A percentile compares a stretch with the other conserved stretches of the same genome.
Conservation (phyloP, 202 grass and related monocot species). For the Bolboschoenoplectus hybrid region DNA sequence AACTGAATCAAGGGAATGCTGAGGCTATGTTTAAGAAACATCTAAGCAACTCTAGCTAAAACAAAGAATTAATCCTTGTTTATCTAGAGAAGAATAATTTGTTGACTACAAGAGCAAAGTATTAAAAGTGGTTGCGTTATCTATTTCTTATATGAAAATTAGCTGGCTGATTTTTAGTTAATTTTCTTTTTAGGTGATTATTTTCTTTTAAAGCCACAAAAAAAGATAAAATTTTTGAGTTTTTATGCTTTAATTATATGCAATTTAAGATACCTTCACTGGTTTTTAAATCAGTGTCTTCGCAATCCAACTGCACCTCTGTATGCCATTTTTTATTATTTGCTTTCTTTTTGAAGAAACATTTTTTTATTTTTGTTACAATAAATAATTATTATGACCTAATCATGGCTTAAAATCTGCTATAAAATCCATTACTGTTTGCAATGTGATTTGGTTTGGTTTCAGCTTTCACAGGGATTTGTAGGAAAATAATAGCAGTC, state of each 20-base stretch:
- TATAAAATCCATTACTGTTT: slow-evolving; percentile 9
- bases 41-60: not conserved
- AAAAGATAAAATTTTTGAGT: not conserved
- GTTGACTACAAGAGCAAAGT: not conserved
- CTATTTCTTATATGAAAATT: not conserved
- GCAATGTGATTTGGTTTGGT: not conserved
- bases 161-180: not conserved
- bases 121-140: not conserved
- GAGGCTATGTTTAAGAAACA: not conserved
- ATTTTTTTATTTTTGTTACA: not conserved
- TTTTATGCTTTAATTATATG: not conserved
- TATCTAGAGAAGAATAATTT: not conserved
- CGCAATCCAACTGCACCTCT: not conserved
- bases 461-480: not conserved
- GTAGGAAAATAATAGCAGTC: not conserved
- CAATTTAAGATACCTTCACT: not conserved
- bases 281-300: not conserved
- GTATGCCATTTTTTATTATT: not conserved
- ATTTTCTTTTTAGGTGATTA: not conserved
- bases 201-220: not conserved
- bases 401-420: not conserved
- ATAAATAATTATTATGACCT: slow-evolving; percentile 16
- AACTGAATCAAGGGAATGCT: not conserved
- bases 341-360: not conserved
- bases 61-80: not conserved